Conservation (phyloP, 1,284 basidiomycete species). For the Fomitopsis schrenkii region DNA sequence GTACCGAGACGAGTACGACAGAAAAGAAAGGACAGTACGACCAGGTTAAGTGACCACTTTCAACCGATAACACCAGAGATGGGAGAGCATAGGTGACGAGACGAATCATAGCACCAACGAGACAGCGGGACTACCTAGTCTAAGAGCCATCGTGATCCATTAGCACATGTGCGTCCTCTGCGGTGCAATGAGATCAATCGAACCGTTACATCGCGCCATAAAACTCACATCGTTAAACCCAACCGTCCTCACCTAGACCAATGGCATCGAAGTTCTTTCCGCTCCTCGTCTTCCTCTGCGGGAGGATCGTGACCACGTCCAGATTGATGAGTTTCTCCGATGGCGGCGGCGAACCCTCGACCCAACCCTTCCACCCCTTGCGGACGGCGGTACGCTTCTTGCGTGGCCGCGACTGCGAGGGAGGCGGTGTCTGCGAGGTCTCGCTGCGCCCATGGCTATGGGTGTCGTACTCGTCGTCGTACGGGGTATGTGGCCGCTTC, state of each 20-base stretch:
- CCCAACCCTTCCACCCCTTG: constrained; percentile 86
- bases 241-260: constrained; percentile 47
- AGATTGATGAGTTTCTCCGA: constrained; percentile 78
- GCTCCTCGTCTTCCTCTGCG: constrained; percentile 68
- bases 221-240: constrained; percentile 29
- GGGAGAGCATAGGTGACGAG: background rate
- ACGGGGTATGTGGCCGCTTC: constrained; percentile 69
- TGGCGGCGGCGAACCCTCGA: constrained; percentile 75
- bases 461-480: constrained; percentile 38
- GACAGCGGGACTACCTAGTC: constrained; percentile 1
- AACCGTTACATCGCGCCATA: constrained; percentile 15
- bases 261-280: constrained; percentile 80
- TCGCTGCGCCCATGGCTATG: constrained; percentile 20
- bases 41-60: background rate
- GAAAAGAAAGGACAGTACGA: background rate
- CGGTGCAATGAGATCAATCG: constrained; percentile 11
- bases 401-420: constrained; percentile 30
- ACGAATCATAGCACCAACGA: background rate
- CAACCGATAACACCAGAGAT: background rate
- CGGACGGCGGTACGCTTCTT: constrained; percentile 68
- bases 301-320: constrained; percentile 53
- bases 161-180: background rate
- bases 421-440: constrained; percentile 23
- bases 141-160: background rate
- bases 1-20: constrained; percentile 1